A percentile compares a stretch with the other conserved stretches of the same genome.
Evolutionary conservation across 75 land plant species (phyloP).

Genomic region (Chamaecyparis obtusa): DNA sequence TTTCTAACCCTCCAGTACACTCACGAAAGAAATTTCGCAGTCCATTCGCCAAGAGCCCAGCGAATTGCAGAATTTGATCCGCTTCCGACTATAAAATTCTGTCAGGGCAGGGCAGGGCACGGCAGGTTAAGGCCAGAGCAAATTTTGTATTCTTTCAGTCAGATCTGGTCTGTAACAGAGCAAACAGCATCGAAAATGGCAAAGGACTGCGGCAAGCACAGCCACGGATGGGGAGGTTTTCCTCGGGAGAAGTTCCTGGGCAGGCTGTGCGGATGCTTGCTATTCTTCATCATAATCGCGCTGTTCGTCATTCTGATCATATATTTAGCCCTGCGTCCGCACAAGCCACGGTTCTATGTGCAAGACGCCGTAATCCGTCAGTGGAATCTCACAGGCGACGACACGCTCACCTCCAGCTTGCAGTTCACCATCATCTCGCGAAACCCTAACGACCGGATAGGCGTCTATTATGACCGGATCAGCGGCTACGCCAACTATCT

Average conservation of each 20-base stretch:
- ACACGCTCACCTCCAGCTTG: conserved; percentile 40
- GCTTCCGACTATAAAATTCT: no score
- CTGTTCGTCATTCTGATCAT: conserved; percentile 33
- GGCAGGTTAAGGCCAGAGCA: no score
- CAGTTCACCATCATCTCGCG: conserved; percentile 51
- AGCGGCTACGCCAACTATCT: conserved; percentile 37
- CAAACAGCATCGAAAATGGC: background rate
- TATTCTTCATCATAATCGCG: conserved; percentile 26
- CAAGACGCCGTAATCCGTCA: conserved; percentile 28
- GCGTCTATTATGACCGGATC: conserved; percentile 41
- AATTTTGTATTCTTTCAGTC: background rate
- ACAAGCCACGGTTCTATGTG: conserved; percentile 36
- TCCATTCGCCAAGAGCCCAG: no score
- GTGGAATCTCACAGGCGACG: conserved; percentile 30
- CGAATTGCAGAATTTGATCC: no score
- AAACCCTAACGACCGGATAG: conserved; percentile 49
- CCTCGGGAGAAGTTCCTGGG: background rate
- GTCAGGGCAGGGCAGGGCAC: no score
- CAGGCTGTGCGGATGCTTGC: conserved; percentile 12
- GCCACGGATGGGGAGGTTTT: background rate
- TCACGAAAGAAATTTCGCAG: no score
- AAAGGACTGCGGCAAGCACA: conserved; percentile 24
- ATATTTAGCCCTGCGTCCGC: conserved; percentile 49
- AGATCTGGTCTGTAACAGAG: background rate
- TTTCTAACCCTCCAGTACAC: no score